These are phyloP conservation scores for Saturnispora saitoi DNA, from an alignment of 805 yeast genomes.

Conservation along the genomic window DNA sequence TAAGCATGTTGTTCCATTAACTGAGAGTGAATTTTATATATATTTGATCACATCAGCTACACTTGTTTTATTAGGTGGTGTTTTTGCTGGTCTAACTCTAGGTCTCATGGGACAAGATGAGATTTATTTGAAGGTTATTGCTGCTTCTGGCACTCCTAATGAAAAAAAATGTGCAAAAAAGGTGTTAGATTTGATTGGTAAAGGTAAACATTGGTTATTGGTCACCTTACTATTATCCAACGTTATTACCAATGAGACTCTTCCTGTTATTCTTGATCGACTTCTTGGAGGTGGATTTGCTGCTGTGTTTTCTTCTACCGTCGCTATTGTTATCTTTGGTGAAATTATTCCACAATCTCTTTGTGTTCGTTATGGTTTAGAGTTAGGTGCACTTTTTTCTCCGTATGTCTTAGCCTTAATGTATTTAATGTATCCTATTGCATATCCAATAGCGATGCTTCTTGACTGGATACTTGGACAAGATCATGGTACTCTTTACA, in stretches of 20 bases:
- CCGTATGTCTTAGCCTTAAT: slow-evolving; percentile 80
- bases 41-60: slow-evolving; percentile 46
- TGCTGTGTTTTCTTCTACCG: slow-evolving; percentile 91
- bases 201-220: slow-evolving; percentile 94
- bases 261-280: slow-evolving; percentile 88
- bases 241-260: slow-evolving; percentile 88
- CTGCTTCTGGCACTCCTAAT: slow-evolving; percentile 67
- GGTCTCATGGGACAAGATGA: slow-evolving; percentile 98
- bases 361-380: slow-evolving; percentile 87
- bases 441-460: slow-evolving; percentile 79
- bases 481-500: slow-evolving; percentile 93
- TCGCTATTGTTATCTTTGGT: slow-evolving; percentile 87
- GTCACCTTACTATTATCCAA: slow-evolving; percentile 80
- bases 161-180: slow-evolving; percentile 64
- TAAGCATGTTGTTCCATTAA: slow-evolving; percentile 17
- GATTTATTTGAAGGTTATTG: slow-evolving; percentile 82
- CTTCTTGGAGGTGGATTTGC: slow-evolving; percentile 97
- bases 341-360: slow-evolving; percentile 93
- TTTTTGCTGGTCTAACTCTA: slow-evolving; percentile 89
- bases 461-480: slow-evolving; percentile 83
- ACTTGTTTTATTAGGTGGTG: slow-evolving; percentile 72
- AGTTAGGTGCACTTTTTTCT: slow-evolving; percentile 82
- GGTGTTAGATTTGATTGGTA: slow-evolving; percentile 62
- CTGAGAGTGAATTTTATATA: slow-evolving; percentile 33
- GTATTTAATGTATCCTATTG: slow-evolving; percentile 87